Conservation (phyloP, 768 basidiomycete species). For the Galerina sulciceps region DNA sequence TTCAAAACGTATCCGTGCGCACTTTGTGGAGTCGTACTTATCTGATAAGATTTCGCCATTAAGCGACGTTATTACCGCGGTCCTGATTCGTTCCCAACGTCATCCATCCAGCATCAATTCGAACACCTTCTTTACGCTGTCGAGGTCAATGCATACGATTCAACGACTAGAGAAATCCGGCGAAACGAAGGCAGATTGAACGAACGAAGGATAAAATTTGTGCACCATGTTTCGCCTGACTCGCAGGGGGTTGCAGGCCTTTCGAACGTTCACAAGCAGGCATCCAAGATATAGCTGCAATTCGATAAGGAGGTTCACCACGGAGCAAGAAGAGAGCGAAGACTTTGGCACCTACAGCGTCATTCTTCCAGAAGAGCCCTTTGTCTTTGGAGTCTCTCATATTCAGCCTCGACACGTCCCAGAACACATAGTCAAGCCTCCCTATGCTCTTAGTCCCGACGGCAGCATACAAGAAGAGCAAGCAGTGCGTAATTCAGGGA, state of each 20-base stretch:
- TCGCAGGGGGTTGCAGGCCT: not conserved
- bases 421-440: conserved; percentile 53
- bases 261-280: not conserved
- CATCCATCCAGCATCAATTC: no score
- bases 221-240: not conserved
- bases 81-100: no score
- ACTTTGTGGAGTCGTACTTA: no score
- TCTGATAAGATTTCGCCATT: no score
- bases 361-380: conserved; percentile 70
- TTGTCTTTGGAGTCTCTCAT: conserved; percentile 65
- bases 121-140: no score
- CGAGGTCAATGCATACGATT: no score
- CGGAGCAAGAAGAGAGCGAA: conserved; percentile 21
- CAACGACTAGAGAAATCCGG: no score
- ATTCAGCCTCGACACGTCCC: conserved; percentile 65
- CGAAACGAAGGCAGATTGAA: no score
- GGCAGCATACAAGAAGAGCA: conserved; percentile 11
- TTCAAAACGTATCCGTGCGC: no score
- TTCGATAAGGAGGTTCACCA: conserved; percentile 1
- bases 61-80: no score
- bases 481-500: conserved; percentile 17
- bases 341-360: conserved; percentile 60
- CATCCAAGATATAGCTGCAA: not conserved
- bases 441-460: conserved; percentile 45
- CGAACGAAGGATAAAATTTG: no score